phyloP scores from a whole-genome alignment of 2,329 filamentous ascomycete genomes.

The Xylariomycetidae sp. region DNA sequence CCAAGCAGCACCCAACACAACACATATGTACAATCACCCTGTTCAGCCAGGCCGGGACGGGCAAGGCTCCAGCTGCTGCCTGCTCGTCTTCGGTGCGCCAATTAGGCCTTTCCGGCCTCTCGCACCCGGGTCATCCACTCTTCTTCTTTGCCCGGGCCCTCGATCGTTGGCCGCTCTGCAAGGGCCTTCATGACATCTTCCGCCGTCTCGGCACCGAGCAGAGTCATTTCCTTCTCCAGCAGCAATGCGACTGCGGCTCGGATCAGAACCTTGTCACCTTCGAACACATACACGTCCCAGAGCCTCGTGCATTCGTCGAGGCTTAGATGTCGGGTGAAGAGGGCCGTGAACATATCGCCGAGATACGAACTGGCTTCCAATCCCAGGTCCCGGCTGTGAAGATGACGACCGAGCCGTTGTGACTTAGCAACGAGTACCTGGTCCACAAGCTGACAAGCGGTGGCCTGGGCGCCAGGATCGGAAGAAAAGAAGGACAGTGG shows the following conservation, averaged over 20 bases:
- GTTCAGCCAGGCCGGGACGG: no score
- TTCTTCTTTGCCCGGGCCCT: conserved; percentile 18
- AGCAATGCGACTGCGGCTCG: conserved; percentile 66
- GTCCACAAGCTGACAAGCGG: conserved; percentile 63
- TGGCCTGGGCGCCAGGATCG: conserved; percentile 62
- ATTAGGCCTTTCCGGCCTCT: no score
- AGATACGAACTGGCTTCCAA: conserved; percentile 50
- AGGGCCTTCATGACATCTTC: conserved; percentile 36
- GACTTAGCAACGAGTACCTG: conserved; percentile 61
- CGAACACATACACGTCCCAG: conserved; percentile 80
- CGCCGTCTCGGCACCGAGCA: conserved; percentile 40
- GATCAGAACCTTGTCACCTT: conserved; percentile 68
- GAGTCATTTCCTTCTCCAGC: conserved; percentile 43
- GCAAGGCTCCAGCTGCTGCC: no score
- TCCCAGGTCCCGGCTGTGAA: conserved; percentile 43
- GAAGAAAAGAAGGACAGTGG: conserved; percentile 11
- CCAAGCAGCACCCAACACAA: no score
- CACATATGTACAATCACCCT: no score
- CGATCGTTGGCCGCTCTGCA: conserved; percentile 22
- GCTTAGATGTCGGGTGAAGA: conserved; percentile 58
- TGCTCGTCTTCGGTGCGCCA: no score
- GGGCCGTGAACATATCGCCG: conserved; percentile 51
- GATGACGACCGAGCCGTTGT: conserved; percentile 56
- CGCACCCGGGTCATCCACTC: conserved; percentile 22
- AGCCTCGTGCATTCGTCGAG: conserved; percentile 66